Conservation (phyloP, 257 asterid species). For the Solanum pinnatisectum region DNA sequence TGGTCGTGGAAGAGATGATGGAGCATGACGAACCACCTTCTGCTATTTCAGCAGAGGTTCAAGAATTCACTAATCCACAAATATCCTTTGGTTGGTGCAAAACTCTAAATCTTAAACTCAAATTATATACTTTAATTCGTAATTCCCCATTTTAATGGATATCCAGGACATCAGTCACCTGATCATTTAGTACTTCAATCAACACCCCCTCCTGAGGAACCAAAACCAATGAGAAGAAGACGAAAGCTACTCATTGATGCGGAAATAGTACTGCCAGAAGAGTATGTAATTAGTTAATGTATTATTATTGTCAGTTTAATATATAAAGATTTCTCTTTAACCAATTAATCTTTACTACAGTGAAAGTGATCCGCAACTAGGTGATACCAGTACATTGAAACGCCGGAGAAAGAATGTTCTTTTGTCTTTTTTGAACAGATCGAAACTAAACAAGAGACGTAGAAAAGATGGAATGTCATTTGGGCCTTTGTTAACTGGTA, state of each 20-base stretch:
- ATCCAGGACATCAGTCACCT: conserved; percentile 33
- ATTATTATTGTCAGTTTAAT: not conserved
- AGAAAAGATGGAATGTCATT: conserved; percentile 29
- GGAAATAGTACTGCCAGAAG: conserved; percentile 30
- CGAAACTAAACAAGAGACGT: conserved; percentile 30
- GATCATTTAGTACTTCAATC: conserved; percentile 32
- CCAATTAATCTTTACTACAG: conserved; percentile 18
- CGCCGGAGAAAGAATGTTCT: not conserved
- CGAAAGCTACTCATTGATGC: conserved; percentile 39
- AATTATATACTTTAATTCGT: not conserved
- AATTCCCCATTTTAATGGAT: not conserved
- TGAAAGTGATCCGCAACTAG: conserved; percentile 16
- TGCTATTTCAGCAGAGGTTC: not conserved
- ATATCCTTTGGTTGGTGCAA: not conserved
- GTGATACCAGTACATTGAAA: not conserved
- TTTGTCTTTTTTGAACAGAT: not conserved
- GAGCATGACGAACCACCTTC: not conserved
- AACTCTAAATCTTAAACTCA: not conserved
- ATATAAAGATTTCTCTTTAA: not conserved
- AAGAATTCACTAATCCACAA: not conserved
- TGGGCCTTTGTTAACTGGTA: conserved; percentile 53
- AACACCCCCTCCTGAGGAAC: conserved; percentile 24
- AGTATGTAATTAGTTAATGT: conserved; percentile 9
- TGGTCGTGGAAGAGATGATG: not conserved
- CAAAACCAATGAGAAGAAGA: conserved; percentile 28